phyloP scores from a whole-genome alignment of 192 early-diverging fungal species.

The Podila epigama region DNA sequence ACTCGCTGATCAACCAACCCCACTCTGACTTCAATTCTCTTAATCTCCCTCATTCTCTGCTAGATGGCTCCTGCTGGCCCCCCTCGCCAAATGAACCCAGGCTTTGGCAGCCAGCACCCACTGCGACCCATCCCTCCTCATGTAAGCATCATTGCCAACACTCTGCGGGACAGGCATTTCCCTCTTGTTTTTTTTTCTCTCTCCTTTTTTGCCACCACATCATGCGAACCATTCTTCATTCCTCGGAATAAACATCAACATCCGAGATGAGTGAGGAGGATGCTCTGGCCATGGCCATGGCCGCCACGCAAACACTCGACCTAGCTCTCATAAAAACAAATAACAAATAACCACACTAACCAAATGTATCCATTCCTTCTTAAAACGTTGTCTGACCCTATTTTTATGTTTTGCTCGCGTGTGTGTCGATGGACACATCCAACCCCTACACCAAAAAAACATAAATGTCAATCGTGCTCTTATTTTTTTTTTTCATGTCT shows the following conservation, averaged over 20 bases:
- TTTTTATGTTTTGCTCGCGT: too few species aligned
- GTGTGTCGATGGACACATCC: too few species aligned
- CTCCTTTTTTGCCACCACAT: too few species aligned
- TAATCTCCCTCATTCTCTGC: background rate
- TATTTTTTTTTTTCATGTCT: background rate
- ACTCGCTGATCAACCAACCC: background rate
- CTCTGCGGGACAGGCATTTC: background rate
- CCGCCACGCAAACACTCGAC: background rate
- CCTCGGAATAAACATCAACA: too few species aligned
- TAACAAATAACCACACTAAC: background rate
- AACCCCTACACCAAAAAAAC: too few species aligned
- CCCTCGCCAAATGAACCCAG: slow-evolving; percentile 19
- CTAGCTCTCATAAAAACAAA: background rate
- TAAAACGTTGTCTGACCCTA: too few species aligned
- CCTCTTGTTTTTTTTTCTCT: background rate
- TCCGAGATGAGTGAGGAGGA: background rate
- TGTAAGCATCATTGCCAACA: slow-evolving; percentile 8
- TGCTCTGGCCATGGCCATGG: background rate
- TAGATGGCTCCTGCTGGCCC: slow-evolving; percentile 1
- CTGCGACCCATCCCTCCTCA: slow-evolving; percentile 33
- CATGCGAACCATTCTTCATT: too few species aligned
- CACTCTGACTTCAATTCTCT: background rate
- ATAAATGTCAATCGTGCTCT: too few species aligned
- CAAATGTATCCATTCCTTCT: background rate
- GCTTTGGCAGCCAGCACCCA: slow-evolving; percentile 20